These are phyloP conservation scores for Cutaneotrichosporon mucoides DNA, from an alignment of 1,284 basidiomycete genomes.

Conservation along the genomic window DNA sequence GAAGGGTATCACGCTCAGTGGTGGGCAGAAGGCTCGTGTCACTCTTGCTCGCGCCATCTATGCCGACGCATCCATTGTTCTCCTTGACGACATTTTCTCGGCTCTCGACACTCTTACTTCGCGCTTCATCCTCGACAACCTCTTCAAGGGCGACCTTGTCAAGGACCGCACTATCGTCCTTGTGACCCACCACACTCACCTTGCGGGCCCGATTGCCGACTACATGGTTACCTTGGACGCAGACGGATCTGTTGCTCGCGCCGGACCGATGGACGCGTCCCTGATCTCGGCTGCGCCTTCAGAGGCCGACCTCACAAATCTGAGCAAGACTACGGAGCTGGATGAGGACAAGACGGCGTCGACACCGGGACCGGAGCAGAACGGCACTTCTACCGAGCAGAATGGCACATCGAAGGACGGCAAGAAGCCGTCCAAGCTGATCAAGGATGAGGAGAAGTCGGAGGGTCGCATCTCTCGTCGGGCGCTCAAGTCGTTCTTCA, in stretches of 20 bases:
- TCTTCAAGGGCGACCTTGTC: constrained; percentile 65
- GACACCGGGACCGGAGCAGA: constrained; percentile 18
- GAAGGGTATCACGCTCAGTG: constrained; percentile 54
- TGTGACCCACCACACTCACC: constrained; percentile 68
- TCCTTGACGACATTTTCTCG: constrained; percentile 59
- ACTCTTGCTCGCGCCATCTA: constrained; percentile 71
- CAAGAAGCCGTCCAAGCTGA: constrained; percentile 39
- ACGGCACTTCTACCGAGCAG: constrained; percentile 2
- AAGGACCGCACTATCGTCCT: constrained; percentile 66
- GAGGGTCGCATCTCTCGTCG: constrained; percentile 54
- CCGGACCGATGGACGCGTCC: constrained; percentile 36
- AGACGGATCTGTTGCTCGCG: constrained; percentile 49
- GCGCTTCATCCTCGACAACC: constrained; percentile 70
- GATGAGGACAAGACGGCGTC: constrained; percentile 38
- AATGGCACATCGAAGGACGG: constrained; percentile 18
- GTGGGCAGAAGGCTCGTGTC: constrained; percentile 65
- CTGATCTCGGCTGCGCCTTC: constrained; percentile 18
- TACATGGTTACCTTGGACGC: constrained; percentile 61
- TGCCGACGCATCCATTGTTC: constrained; percentile 58
- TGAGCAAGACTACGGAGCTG: constrained; percentile 33
- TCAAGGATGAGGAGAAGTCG: constrained; percentile 60
- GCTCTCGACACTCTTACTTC: constrained; percentile 60
- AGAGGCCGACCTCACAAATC: constrained; percentile 16
- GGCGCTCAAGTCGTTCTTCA: constrained; percentile 50
- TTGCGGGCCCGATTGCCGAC: constrained; percentile 61